Evolutionary conservation across 1,139 yeast genomes (phyloP).

Genomic region (Waltiozyma sp.): DNA sequence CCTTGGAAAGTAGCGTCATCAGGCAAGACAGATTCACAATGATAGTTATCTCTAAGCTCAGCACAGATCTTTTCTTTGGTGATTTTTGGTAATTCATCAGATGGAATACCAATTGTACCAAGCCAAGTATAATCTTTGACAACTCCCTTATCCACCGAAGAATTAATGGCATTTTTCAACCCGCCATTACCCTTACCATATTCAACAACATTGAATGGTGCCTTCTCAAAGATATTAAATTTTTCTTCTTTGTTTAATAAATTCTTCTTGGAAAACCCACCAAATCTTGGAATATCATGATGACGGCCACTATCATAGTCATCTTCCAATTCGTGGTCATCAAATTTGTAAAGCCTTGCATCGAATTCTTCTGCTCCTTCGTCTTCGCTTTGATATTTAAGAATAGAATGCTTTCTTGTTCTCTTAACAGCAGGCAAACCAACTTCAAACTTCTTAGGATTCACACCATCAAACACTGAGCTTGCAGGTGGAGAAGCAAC

Average conservation of each 20-base stretch:
- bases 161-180: slow-evolving; percentile 69
- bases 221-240: slow-evolving; percentile 50
- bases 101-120: slow-evolving; percentile 86
- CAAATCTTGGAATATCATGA: slow-evolving; percentile 51
- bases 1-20: slow-evolving; percentile 77
- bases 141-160: slow-evolving; percentile 31
- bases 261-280: slow-evolving; percentile 55
- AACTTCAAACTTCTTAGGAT: slow-evolving; percentile 5
- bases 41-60: slow-evolving; percentile 35
- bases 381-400: slow-evolving; percentile 9
- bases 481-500: slow-evolving; percentile 10
- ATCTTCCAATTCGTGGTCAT: slow-evolving; percentile 2
- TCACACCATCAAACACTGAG: slow-evolving; percentile 5
- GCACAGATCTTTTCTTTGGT: slow-evolving; percentile 41
- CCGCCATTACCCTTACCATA: slow-evolving; percentile 84
- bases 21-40: slow-evolving; percentile 59
- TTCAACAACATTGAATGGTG: slow-evolving; percentile 66
- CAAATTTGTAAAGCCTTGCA: neutral
- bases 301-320: slow-evolving; percentile 13
- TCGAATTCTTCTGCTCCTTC: slow-evolving; percentile 4
- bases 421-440: slow-evolving; percentile 12
- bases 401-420: slow-evolving; percentile 3
- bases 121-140: slow-evolving; percentile 58
- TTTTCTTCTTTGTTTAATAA: slow-evolving; percentile 30
- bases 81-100: slow-evolving; percentile 58